These are phyloP conservation scores for Neoboletus subvelutipes DNA, from an alignment of 768 basidiomycete species.

Conservation along the genomic window DNA sequence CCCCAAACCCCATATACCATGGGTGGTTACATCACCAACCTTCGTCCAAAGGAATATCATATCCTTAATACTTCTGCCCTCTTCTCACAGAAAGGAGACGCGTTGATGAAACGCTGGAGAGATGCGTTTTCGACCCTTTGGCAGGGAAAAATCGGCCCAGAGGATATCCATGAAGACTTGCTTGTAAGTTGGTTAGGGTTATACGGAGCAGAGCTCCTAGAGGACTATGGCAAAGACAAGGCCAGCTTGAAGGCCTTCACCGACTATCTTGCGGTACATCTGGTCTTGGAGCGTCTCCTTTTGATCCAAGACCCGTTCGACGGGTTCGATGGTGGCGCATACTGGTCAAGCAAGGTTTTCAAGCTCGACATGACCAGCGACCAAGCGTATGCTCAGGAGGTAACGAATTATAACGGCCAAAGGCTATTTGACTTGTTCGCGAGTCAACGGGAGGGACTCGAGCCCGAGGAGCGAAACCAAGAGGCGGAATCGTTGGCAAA, in stretches of 20 bases:
- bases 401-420: not conserved
- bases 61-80: constrained; percentile 4
- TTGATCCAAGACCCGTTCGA: constrained; percentile 1
- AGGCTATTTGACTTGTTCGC: constrained; percentile 6
- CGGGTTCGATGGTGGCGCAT: constrained; percentile 4
- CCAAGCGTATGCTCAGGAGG: not conserved
- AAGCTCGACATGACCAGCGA: constrained; percentile 2
- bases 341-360: constrained; percentile 1
- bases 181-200: constrained; percentile 2
- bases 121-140: not conserved
- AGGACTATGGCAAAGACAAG: not conserved
- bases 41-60: constrained; percentile 5
- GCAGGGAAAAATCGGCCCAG: not conserved
- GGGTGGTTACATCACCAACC: constrained; percentile 4
- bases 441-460: constrained; percentile 2
- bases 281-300: not conserved
- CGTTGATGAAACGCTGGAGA: constrained; percentile 1
- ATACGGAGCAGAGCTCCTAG: not conserved
- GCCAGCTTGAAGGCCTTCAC: not conserved
- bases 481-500: constrained; percentile 2
- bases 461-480: not conserved
- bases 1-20: not conserved
- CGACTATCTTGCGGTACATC: constrained; percentile 1
- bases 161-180: not conserved
- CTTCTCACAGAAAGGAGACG: constrained; percentile 2